Evolutionary conservation across 495 filamentous ascomycete species (phyloP).

Genomic region (Aspergillus haitiensis): DNA sequence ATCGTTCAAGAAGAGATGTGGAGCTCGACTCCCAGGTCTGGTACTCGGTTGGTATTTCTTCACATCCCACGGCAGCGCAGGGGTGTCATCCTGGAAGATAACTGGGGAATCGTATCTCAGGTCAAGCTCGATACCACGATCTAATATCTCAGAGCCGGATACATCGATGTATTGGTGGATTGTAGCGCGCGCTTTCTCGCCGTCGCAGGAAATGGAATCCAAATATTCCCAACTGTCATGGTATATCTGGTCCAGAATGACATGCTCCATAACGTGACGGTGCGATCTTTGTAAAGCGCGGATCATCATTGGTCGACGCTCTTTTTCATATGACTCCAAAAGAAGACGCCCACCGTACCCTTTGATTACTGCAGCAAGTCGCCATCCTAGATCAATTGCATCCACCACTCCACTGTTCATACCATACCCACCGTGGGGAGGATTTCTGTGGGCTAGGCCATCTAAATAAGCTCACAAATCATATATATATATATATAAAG

Average conservation of each 20-base stretch:
- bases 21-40: constrained; percentile 31
- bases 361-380: constrained; percentile 29
- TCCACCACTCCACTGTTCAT: constrained; percentile 39
- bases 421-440: constrained; percentile 43
- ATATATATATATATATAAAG: background rate
- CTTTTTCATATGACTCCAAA: constrained; percentile 25
- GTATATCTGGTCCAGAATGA: background rate
- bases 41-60: constrained; percentile 29
- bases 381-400: constrained; percentile 33
- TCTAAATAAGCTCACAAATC: background rate
- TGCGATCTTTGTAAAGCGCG: constrained; percentile 3
- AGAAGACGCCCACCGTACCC: constrained; percentile 26
- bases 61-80: constrained; percentile 19
- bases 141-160: constrained; percentile 25
- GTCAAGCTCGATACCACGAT: constrained; percentile 33
- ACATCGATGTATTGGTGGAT: constrained; percentile 13
- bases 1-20: constrained; percentile 36
- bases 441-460: constrained; percentile 48
- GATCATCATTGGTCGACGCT: constrained; percentile 25
- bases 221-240: background rate
- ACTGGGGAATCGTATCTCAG: constrained; percentile 26
- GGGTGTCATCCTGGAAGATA: constrained; percentile 21
- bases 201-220: background rate
- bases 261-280: constrained; percentile 7
- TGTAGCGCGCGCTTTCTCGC: background rate